Percentiles rank a stretch among this genome's conserved stretches.
Conservation (phyloP, 2,329 filamentous ascomycete genomes). For the Sporothrix globosa region DNA sequence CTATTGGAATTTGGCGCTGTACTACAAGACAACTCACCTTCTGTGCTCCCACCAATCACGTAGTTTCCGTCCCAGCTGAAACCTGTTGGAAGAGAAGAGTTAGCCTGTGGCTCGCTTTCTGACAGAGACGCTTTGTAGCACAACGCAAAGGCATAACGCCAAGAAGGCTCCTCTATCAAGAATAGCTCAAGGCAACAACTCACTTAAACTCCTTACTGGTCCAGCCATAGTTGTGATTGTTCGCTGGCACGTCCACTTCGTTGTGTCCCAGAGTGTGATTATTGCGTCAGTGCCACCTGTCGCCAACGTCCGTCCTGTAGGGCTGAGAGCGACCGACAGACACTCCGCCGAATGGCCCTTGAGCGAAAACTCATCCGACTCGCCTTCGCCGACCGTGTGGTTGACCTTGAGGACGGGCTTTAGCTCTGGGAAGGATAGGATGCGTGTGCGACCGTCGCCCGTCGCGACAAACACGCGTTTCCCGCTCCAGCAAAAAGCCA, state of each 20-base stretch:
- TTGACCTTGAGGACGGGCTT: slow-evolving; percentile 57
- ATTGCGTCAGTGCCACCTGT: slow-evolving; percentile 76
- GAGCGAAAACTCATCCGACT: slow-evolving; percentile 60
- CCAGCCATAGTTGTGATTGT: slow-evolving; percentile 71
- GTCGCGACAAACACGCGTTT: slow-evolving; percentile 71
- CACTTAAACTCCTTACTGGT: slow-evolving; percentile 69
- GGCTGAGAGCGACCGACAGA: slow-evolving; percentile 69
- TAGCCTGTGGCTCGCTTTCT: not conserved
- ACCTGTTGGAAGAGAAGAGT: slow-evolving; percentile 47
- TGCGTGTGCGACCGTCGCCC: slow-evolving; percentile 69
- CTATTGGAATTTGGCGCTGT: no score
- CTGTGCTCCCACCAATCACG: slow-evolving; percentile 73
- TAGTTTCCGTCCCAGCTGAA: slow-evolving; percentile 81
- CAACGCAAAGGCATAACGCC: slow-evolving; percentile 3
- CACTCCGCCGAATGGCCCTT: slow-evolving; percentile 75
- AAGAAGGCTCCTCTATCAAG: not conserved
- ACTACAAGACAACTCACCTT: slow-evolving; percentile 53
- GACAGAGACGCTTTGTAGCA: not conserved
- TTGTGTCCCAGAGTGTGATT: slow-evolving; percentile 76
- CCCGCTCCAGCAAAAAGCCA: slow-evolving; percentile 74
- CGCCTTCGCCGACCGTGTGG: slow-evolving; percentile 48
- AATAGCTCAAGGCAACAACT: slow-evolving; percentile 38
- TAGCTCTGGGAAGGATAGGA: slow-evolving; percentile 69
- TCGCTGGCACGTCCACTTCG: slow-evolving; percentile 74
- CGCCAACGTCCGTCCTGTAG: slow-evolving; percentile 70